Conservation (phyloP, 352 stramenopile genomes). For the Globisporangium echinulatum region DNA sequence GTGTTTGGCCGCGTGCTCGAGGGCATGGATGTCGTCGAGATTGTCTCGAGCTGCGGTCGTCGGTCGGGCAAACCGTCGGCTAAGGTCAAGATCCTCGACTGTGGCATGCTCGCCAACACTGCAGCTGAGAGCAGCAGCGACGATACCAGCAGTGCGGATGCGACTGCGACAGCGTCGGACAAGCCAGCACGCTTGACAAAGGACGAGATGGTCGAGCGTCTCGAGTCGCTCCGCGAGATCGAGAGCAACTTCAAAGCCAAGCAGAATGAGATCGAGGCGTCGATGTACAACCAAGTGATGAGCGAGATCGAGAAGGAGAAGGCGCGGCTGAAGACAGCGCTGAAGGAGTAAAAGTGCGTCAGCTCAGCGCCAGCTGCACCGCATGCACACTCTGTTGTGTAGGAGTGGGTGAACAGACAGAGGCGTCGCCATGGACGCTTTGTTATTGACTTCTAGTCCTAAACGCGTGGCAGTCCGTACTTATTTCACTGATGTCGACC, state of each 20-base stretch:
- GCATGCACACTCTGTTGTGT: too few species aligned
- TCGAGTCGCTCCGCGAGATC: conserved; percentile 57
- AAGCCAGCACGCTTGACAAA: conserved; percentile 28
- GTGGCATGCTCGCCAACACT: conserved; percentile 33
- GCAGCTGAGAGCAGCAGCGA: conserved; percentile 11
- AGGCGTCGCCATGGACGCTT: too few species aligned
- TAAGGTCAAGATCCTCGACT: conserved; percentile 90
- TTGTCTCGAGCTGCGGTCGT: conserved; percentile 68
- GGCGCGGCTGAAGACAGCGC: conserved; percentile 43
- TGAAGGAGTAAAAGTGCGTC: conserved; percentile 24
- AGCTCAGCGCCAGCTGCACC: too few species aligned
- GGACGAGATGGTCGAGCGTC: conserved; percentile 57
- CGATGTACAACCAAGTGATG: conserved; percentile 62
- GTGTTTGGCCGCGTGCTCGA: conserved; percentile 92
- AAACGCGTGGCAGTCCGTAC: too few species aligned
- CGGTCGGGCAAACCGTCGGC: conserved; percentile 84
- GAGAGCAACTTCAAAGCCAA: conserved; percentile 50
- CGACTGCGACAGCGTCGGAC: conserved; percentile 2
- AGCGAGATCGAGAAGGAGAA: conserved; percentile 67
- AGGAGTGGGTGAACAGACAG: too few species aligned
- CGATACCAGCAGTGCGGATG: conserved; percentile 2
- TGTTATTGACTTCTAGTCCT: too few species aligned
- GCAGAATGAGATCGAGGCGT: conserved; percentile 49
- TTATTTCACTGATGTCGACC: too few species aligned
- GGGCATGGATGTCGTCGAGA: conserved; percentile 91